These are phyloP conservation scores for Ceriops tagal DNA, from an alignment of 345 rosid genomes.

Conservation along the genomic window DNA sequence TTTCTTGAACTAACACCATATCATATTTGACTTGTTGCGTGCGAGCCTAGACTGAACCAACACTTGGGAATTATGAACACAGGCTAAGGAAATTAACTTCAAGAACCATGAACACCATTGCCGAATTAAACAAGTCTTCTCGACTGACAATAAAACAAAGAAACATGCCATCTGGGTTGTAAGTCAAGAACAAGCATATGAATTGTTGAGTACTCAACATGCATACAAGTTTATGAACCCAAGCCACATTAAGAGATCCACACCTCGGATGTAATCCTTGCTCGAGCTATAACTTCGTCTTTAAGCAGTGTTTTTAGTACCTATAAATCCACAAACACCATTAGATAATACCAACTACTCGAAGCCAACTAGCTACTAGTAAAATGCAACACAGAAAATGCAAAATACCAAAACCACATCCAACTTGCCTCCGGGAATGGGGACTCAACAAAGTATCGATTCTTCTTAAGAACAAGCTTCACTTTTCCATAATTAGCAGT, in stretches of 20 bases:
- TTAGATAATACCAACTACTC: not conserved
- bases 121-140: too few relatives aligned
- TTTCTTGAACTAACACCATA: too few relatives aligned
- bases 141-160: too few relatives aligned
- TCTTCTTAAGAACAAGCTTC: conserved; percentile 93
- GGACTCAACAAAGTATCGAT: conserved; percentile 80
- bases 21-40: too few relatives aligned
- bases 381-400: not conserved
- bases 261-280: conserved; percentile 76
- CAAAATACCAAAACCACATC: conserved; percentile 12
- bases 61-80: too few relatives aligned
- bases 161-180: too few relatives aligned
- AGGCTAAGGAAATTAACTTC: too few relatives aligned
- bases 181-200: too few relatives aligned
- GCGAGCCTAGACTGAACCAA: too few relatives aligned
- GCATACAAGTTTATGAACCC: not conserved
- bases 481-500: conserved; percentile 98
- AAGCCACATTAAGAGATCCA: conserved; percentile 15
- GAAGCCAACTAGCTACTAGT: not conserved
- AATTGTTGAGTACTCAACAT: too few relatives aligned
- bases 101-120: too few relatives aligned
- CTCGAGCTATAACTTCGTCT: conserved; percentile 62
- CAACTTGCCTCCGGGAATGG: conserved; percentile 82
- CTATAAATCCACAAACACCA: conserved; percentile 32
- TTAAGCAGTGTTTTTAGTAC: conserved; percentile 73